Base-by-base conservation (phyloP, 2,329 filamentous ascomycete species). In the Ophiostoma sp. region DNA sequence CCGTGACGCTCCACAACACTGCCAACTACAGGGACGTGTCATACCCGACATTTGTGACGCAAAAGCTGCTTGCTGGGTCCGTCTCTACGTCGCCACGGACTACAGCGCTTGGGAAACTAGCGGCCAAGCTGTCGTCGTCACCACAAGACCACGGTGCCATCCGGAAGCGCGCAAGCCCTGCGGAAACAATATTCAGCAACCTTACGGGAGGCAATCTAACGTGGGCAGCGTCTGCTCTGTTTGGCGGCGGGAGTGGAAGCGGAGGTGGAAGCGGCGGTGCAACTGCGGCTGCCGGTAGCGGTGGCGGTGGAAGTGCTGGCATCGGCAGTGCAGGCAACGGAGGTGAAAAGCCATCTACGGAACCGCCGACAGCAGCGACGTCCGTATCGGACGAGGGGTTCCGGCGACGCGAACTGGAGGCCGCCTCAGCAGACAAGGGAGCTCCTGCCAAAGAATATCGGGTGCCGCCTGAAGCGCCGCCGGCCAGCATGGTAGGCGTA, bases 131-230 rank as follows among this genome's bases (percentile, higher is more conserved):
- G 2, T 80, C 80, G 2, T 76, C 77, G 1, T 81, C 80, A 3
- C 79, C 80, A 1, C 79, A 79, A 0, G 75, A 76, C 4, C 69
- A 49, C 8, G 66, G 52, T 0, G 60, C 66, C 1, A 36, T 60
- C 3, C 74, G 77, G 45, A 89, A 89, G 75, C 82, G 83, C 47
- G 82, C 83, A 4, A 89, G 86, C 70, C 87, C 87, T 5, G 85
- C 85, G 0, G 87, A 89, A 71, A 84, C 82, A 16, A 83, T 88
- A 63, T 76, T 88, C 38, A 82, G 79, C 70, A 86, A 81, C 62
- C 76, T 88, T 18, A 80, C 84, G 1, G 81, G 84, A 1, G 80
- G 81, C 44, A 84, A 82, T 70, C 81, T 85, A 8, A 82, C 81
- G 0, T 85, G 82, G 80, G 82, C 81, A 14, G 77, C 77, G 18